These are phyloP conservation scores for Nymphaea colorata DNA, from an alignment of 164 flowering plant species.

Conservation along the genomic window DNA sequence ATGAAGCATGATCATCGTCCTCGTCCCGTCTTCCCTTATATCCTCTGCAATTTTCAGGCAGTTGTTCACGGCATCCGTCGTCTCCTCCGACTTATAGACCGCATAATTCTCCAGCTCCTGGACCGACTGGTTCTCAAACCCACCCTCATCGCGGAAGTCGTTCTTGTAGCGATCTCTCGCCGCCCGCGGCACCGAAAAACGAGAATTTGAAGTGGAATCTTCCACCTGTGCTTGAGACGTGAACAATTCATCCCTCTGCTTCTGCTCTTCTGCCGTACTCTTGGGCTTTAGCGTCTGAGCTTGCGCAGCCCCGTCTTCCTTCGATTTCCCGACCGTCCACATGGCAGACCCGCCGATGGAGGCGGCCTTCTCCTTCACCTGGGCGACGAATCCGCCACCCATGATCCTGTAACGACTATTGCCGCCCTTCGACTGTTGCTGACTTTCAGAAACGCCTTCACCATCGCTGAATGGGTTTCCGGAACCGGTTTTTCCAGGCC, in stretches of 20 bases:
- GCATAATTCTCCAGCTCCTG: conserved; percentile 67
- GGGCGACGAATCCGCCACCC: conserved; percentile 1
- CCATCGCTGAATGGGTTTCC: background rate
- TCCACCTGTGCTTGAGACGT: background rate
- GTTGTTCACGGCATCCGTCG: conserved; percentile 38
- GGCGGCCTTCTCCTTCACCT: background rate
- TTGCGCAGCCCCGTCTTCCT: conserved; percentile 18
- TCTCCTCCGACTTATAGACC: conserved; percentile 60
- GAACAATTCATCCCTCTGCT: background rate
- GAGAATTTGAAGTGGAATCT: background rate
- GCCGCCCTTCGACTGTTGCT: conserved; percentile 1
- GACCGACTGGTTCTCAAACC: conserved; percentile 41
- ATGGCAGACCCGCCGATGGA: background rate
- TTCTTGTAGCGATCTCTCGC: conserved; percentile 38
- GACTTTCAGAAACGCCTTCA: background rate
- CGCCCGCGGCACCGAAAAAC: conserved; percentile 3
- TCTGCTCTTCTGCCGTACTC: background rate
- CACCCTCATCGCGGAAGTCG: conserved; percentile 38
- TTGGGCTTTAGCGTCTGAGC: conserved; percentile 1
- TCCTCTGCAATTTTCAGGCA: conserved; percentile 76
- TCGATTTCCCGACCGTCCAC: background rate
- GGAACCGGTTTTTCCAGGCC: background rate
- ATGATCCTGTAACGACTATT: conserved; percentile 4
- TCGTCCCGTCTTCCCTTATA: conserved; percentile 55
- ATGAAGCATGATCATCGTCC: conserved; percentile 56